phyloP scores from a whole-genome alignment of 129 eudicot species.

The Centaurea solstitialis region DNA sequence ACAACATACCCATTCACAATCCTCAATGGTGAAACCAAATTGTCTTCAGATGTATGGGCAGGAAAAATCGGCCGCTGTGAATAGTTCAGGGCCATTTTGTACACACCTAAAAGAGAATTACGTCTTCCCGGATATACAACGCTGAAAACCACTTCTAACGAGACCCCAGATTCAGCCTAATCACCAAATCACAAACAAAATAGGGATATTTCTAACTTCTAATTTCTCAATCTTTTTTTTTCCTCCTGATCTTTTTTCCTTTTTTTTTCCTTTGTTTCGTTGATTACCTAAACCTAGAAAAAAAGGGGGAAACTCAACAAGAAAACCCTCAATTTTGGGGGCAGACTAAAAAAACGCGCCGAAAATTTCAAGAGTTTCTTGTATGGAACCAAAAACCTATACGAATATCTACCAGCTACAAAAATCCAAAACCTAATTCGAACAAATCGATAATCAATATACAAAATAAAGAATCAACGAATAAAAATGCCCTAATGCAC shows the following conservation, averaged over 20 bases:
- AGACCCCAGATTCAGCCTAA: slow-evolving; percentile 29
- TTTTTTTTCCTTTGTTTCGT: neutral
- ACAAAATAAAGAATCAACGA: slow-evolving; percentile 51
- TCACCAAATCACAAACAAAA: slow-evolving; percentile 27
- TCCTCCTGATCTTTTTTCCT: neutral
- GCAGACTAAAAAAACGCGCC: slow-evolving; percentile 72
- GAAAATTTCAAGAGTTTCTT: slow-evolving; percentile 61
- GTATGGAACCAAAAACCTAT: slow-evolving; percentile 13
- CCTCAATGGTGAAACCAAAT: slow-evolving; percentile 54
- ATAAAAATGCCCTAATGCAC: slow-evolving; percentile 24
- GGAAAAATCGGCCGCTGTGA: slow-evolving; percentile 68
- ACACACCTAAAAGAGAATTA: slow-evolving; percentile 1
- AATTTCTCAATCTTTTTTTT: slow-evolving; percentile 4
- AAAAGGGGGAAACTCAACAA: slow-evolving; percentile 32
- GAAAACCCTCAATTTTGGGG: slow-evolving; percentile 80
- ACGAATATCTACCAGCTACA: slow-evolving; percentile 20
- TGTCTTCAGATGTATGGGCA: slow-evolving; percentile 53
- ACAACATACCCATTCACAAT: slow-evolving; percentile 51
- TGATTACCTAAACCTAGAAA: slow-evolving; percentile 22
- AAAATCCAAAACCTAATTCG: neutral
- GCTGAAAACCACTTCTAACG: neutral
- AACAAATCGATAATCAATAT: slow-evolving; percentile 7
- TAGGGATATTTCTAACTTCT: neutral
- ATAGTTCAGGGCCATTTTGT: slow-evolving; percentile 81
- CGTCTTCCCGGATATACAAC: neutral